These are phyloP conservation scores for Fusarium beomiforme DNA, from an alignment of 2,329 filamentous ascomycete genomes.

Conservation along the genomic window DNA sequence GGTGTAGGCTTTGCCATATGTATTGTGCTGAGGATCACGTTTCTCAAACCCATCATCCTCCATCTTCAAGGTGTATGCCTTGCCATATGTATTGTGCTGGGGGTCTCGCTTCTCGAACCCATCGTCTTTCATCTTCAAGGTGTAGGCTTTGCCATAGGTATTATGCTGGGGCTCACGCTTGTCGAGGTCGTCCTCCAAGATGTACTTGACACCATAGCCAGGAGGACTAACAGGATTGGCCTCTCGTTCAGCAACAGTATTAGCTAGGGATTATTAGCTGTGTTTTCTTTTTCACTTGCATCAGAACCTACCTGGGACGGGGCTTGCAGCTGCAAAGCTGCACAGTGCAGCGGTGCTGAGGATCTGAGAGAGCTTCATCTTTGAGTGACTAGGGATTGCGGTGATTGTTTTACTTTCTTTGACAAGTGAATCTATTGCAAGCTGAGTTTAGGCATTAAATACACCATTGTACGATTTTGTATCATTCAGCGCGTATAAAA, in stretches of 20 bases:
- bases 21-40: background rate
- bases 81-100: background rate
- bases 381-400: background rate
- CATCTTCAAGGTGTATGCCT: background rate
- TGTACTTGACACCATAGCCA: background rate
- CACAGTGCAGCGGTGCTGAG: background rate
- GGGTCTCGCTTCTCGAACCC: background rate
- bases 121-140: background rate
- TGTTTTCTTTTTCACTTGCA: rapidly evolving
- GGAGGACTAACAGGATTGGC: background rate
- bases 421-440: rapidly evolving
- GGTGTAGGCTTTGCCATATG: background rate
- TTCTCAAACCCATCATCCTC: background rate
- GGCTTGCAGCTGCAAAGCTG: background rate
- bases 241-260: background rate
- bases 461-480: background rate
- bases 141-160: background rate
- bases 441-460: background rate
- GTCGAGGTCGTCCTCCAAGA: background rate
- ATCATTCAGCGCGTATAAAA: background rate
- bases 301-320: background rate
- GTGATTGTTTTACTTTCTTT: background rate
- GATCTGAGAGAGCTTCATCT: background rate
- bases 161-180: background rate
- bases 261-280: background rate